Evolutionary conservation across 345 rosid genomes (phyloP).

Genomic region (Corchorus olitorius): DNA sequence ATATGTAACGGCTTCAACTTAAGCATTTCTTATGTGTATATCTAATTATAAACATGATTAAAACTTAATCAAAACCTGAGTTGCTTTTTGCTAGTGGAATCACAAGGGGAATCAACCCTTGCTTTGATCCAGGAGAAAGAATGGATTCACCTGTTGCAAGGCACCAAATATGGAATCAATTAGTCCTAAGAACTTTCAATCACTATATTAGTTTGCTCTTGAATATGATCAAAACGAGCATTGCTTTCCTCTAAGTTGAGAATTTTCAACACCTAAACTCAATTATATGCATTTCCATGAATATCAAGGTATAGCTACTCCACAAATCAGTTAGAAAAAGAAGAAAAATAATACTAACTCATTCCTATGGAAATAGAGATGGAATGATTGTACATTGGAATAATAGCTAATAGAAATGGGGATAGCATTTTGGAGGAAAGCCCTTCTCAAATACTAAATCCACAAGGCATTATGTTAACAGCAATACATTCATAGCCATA

Average conservation of each 20-base stretch:
- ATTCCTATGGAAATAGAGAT: too few relatives aligned
- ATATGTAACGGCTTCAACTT: conserved; percentile 11
- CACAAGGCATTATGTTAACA: too few relatives aligned
- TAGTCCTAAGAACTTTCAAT: not conserved
- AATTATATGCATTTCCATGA: too few relatives aligned
- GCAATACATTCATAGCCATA: too few relatives aligned
- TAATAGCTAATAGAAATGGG: too few relatives aligned
- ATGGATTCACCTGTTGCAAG: conserved; percentile 58
- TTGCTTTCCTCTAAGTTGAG: too few relatives aligned
- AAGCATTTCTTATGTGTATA: conserved; percentile 13
- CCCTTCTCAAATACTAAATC: too few relatives aligned
- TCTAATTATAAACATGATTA: conserved; percentile 6
- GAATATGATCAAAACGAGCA: conserved; percentile 1
- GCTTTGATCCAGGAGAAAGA: conserved; percentile 74
- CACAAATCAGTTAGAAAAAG: too few relatives aligned
- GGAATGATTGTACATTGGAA: too few relatives aligned
- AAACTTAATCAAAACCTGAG: conserved; percentile 45
- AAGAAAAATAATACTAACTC: too few relatives aligned
- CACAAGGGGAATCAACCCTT: conserved; percentile 71
- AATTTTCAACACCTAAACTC: not conserved
- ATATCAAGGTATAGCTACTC: too few relatives aligned
- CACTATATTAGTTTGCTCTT: not conserved
- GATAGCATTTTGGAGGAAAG: too few relatives aligned
- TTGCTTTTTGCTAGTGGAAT: conserved; percentile 60
- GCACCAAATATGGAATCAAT: not conserved